Percentiles rank a stretch among this genome's conserved stretches.
phyloP scores from a whole-genome alignment of 2,329 filamentous ascomycete genomes.

The Penicillium psychrosexuale region DNA sequence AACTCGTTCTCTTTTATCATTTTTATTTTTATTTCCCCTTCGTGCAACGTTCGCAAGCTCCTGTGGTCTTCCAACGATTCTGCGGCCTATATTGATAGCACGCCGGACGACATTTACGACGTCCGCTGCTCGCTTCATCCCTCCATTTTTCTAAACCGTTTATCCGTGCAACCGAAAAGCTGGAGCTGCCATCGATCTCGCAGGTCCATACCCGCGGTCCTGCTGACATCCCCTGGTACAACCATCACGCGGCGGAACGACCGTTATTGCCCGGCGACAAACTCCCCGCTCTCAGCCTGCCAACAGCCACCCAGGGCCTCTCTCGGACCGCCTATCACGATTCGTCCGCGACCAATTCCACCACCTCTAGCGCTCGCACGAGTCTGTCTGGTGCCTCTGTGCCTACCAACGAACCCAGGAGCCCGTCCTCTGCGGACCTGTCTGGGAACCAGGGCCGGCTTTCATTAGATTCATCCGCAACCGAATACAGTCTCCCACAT shows the following conservation, averaged over 20 bases:
- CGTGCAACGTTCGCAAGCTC: slow-evolving; percentile 11
- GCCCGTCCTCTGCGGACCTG: slow-evolving; percentile 61
- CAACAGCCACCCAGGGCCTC: slow-evolving; percentile 62
- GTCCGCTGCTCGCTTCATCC: slow-evolving; percentile 23
- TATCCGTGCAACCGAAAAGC: slow-evolving; percentile 69
- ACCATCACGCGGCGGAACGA: slow-evolving; percentile 63
- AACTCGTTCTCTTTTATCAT: neutral
- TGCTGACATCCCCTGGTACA: slow-evolving; percentile 68
- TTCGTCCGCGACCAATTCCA: slow-evolving; percentile 35
- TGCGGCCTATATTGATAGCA: slow-evolving; percentile 10
- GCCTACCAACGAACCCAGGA: slow-evolving; percentile 56
- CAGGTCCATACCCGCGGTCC: slow-evolving; percentile 77
- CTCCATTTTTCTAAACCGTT: slow-evolving; percentile 26
- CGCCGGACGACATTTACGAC: slow-evolving; percentile 20
- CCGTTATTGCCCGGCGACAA: slow-evolving; percentile 69
- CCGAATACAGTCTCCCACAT: slow-evolving; percentile 34
- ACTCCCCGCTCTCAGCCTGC: slow-evolving; percentile 67
- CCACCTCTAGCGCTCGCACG: slow-evolving; percentile 54
- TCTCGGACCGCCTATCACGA: slow-evolving; percentile 74
- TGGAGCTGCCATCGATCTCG: slow-evolving; percentile 87
- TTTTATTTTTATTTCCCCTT: neutral
- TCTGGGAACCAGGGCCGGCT: slow-evolving; percentile 38
- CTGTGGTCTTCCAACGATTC: slow-evolving; percentile 4
- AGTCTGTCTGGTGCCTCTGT: slow-evolving; percentile 55
- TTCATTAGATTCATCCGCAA: slow-evolving; percentile 34